Evolutionary conservation across 2,329 filamentous ascomycete species (phyloP), one percentile per base, ranked within the genome.

Genomic region (Cladosporium sp.): DNA sequence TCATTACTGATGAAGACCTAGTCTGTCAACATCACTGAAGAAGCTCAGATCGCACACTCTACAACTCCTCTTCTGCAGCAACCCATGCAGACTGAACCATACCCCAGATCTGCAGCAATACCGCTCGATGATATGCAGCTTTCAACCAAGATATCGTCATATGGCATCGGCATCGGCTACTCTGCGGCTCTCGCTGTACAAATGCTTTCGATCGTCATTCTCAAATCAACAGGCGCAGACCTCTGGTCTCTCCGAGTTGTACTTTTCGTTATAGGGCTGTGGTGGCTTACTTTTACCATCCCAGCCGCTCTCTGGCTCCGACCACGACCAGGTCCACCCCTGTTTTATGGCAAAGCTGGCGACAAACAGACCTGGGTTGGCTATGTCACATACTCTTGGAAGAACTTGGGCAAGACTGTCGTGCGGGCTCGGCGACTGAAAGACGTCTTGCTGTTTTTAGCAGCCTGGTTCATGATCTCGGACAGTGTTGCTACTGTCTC

Each of bases 401-500:
- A 84, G 59, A 91, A 90, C 2, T 81, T 99, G 0, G 92, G 87
- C 64, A 87, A 86, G 60, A 97, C 94, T 0, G 77, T 92, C 11
- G 82, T 85, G 65, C 83, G 92, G 45, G 92, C 93, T 3, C 81
- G 88, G 14, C 82, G 83, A 11, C 80, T 93, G 6, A 77, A 85
- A 52, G 90, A 94, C 66, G 87, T 93, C 28, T 77, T 89, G 28
- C 78, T 93, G 6, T 94, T 94, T 71, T 82, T 99, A 4, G 85
- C 83, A 3, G 92, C 90, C 5, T 99, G 94, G 94, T 97, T 99
- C 71, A 81, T 99, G 30, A 82, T 99, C 1, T 96, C 90, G 6
- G 94, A 99, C 69, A 92, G 90, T 42, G 92, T 97, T 63, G 94
- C 94, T 7, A 97, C 94, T 0, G 93, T 96, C 0, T 94, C 90